These are phyloP conservation scores for Pseudocercospora fuligena DNA, from an alignment of 2,329 filamentous ascomycete genomes.

Conservation along the genomic window DNA sequence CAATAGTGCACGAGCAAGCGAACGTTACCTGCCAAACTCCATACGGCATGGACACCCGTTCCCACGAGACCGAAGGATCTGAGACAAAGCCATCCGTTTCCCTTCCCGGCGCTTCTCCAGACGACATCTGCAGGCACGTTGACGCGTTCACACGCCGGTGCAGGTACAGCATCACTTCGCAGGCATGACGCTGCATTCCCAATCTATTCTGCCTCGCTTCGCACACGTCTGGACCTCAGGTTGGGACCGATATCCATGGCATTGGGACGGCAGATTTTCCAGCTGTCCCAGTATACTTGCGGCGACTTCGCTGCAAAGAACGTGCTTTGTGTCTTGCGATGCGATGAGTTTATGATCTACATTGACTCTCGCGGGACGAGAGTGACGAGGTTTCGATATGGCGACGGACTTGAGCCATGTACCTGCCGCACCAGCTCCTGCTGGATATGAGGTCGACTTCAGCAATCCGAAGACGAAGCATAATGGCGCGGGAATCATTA, in stretches of 20 bases:
- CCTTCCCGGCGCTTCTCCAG: conserved; percentile 10
- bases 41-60: neutral
- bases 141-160: conserved; percentile 3
- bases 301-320: neutral
- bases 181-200: neutral
- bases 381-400: neutral
- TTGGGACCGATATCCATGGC: conserved; percentile 1
- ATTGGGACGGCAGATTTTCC: conserved; percentile 2
- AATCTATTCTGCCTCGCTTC: conserved; percentile 6
- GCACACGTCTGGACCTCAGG: neutral
- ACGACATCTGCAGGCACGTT: conserved; percentile 10
- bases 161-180: neutral
- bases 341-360: neutral
- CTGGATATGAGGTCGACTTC: conserved; percentile 17
- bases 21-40: neutral
- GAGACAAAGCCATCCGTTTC: neutral
- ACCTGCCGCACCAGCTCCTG: conserved; percentile 17
- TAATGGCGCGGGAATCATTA: conserved; percentile 16
- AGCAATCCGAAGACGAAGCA: conserved; percentile 19
- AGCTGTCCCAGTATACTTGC: neutral
- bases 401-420: conserved; percentile 1
- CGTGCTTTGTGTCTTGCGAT: neutral
- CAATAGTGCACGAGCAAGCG: conserved; percentile 17
- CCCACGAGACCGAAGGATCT: neutral
- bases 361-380: neutral